phyloP scores from a whole-genome alignment of 169 alveolate species.

The Ichthyophthirius multifiliis region DNA sequence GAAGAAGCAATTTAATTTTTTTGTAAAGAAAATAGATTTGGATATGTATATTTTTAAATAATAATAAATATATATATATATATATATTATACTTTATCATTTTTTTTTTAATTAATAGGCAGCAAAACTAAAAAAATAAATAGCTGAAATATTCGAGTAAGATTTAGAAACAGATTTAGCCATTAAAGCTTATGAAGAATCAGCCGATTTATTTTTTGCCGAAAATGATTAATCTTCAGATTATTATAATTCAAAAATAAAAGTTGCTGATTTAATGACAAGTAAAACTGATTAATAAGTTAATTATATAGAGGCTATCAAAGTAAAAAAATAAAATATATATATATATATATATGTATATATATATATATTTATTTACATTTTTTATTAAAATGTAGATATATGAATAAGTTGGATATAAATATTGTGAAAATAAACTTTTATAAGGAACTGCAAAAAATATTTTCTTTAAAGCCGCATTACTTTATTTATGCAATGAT shows the following conservation, averaged over 20 bases:
- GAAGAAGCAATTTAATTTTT: neutral
- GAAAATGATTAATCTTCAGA: neutral
- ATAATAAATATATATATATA: neutral
- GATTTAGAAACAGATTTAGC: neutral
- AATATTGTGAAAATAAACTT: neutral
- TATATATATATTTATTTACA: neutral
- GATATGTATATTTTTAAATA: neutral
- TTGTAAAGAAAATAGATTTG: neutral
- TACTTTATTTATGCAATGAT: neutral
- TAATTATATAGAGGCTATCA: neutral
- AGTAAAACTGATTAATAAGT: neutral
- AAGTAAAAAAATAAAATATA: neutral
- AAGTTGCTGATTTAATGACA: constrained; percentile 7
- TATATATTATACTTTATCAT: neutral
- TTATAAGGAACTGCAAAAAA: neutral
- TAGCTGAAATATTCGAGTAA: neutral
- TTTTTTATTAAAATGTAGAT: neutral
- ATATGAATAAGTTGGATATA: neutral
- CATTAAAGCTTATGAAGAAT: neutral
- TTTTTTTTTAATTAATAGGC: neutral
- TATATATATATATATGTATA: neutral
- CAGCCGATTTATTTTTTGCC: neutral
- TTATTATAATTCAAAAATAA: neutral
- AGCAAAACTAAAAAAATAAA: neutral
- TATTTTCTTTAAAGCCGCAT: neutral